Evolutionary conservation across 1,284 basidiomycete genomes (phyloP), one percentile per base, ranked within the genome.

Genomic region (Cryptococcus depauperatus): DNA sequence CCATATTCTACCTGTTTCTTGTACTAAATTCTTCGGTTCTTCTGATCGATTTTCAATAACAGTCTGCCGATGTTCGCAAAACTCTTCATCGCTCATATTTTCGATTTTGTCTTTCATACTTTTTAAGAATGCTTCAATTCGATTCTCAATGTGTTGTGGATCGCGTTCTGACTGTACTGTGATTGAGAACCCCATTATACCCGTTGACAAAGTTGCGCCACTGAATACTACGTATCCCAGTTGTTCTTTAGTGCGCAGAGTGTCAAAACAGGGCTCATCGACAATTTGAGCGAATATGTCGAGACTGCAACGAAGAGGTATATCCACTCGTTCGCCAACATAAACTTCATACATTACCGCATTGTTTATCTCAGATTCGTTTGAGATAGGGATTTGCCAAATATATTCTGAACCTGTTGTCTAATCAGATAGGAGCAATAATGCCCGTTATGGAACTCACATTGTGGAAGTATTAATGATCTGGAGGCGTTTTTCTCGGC

Each of bases 171-270:
- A 89, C 73, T 99, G 95, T 25, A 98, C 79, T 7, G 92, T 74
- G 43, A 98, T 78, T 16, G 87, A 79, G 56, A 95, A 72, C 9
- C 90, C 92, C 55, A 80, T 78, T 46, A 83, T 77, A 29, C 80
- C 83, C 3, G 77, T 73, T 22, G 73, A 63, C 76, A 77, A 78
- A 28, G 74, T 69, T 0, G 77, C 75, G 45, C 79, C 79, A 3
- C 59, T 55, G 40, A 74, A 77, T 33, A 90, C 88, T 40, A 93
- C 77, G 66, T 99, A 98, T 11, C 95, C 95, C 0, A 99, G 77
- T 69, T 98, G 95, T 67, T 98, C 90, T 67, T 91, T 83, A 2
- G 93, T 97, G n/a, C 95, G 82, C 33, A 99, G 77, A 28, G 84
- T 75, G 62, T 95, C 84, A 72, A 98, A 99, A n/a, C 84, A 79